Conservation (phyloP, 306 rosid species). For the Prosopis cineraria region DNA sequence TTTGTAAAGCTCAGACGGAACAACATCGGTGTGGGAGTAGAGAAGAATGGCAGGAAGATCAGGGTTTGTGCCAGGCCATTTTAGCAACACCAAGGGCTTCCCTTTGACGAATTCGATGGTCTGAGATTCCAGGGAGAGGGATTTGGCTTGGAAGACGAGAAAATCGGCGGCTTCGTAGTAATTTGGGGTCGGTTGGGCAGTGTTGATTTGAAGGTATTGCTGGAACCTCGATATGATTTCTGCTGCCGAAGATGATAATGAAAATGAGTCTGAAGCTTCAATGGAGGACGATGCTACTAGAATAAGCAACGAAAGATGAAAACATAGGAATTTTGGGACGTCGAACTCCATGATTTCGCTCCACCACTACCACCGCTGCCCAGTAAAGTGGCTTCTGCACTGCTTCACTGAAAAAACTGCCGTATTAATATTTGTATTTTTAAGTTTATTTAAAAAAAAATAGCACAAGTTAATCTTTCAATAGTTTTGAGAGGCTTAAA, state of each 20-base stretch:
- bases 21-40: constrained; percentile 92
- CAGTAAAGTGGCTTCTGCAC: too few species aligned
- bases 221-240: constrained; percentile 63
- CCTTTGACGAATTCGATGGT: constrained; percentile 60
- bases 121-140: constrained; percentile 69
- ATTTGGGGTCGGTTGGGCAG: constrained; percentile 77
- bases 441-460: too few species aligned
- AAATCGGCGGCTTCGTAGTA: constrained; percentile 65
- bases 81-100: constrained; percentile 74
- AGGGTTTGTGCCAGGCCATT: constrained; percentile 77
- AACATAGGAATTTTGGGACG: background rate
- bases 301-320: constrained; percentile 23
- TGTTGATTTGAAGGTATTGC: constrained; percentile 77
- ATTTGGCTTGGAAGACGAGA: constrained; percentile 56
- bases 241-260: constrained; percentile 24
- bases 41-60: constrained; percentile 73
- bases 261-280: constrained; percentile 23
- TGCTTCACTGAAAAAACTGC: too few species aligned
- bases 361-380: background rate
- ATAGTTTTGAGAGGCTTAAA: too few species aligned
- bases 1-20: constrained; percentile 65
- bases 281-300: constrained; percentile 22
- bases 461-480: too few species aligned
- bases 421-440: too few species aligned
- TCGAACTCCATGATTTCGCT: constrained; percentile 12